These are phyloP conservation scores for Phytophthora pisi DNA, from an alignment of 352 stramenopile genomes.

Conservation along the genomic window DNA sequence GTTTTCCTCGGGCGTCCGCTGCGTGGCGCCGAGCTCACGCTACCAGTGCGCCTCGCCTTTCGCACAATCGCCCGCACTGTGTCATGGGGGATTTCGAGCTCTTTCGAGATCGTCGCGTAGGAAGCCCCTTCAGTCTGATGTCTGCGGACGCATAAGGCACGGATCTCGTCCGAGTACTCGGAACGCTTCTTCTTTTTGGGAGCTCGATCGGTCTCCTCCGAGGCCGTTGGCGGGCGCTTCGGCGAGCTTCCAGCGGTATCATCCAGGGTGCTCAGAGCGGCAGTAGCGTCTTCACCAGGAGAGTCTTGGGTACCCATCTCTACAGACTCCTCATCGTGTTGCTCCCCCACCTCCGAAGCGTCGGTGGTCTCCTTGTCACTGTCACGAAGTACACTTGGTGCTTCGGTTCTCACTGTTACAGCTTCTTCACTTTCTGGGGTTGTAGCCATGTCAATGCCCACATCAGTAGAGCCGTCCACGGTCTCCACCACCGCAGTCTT, in stretches of 20 bases:
- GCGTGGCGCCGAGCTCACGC: conserved; percentile 52
- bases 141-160: conserved; percentile 55
- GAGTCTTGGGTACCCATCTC: neutral
- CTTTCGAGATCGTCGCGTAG: conserved; percentile 58
- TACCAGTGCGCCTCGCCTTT: conserved; percentile 67
- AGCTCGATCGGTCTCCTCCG: neutral
- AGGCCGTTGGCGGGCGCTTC: neutral
- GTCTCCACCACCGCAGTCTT: neutral
- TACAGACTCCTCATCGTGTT: neutral
- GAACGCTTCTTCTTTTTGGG: conserved; percentile 44
- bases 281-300: neutral
- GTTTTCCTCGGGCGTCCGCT: conserved; percentile 75
- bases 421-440: neutral
- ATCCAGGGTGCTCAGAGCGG: neutral
- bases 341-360: neutral
- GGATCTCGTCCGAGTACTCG: conserved; percentile 65
- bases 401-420: neutral
- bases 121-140: conserved; percentile 60
- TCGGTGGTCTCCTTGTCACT: neutral
- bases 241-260: neutral
- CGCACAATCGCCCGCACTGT: conserved; percentile 69
- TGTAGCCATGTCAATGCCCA: neutral
- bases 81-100: conserved; percentile 62
- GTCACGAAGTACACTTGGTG: neutral
- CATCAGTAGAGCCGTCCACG: neutral